phyloP scores from a whole-genome alignment of 495 filamentous ascomycete species.

The Aspergillus wentii region DNA sequence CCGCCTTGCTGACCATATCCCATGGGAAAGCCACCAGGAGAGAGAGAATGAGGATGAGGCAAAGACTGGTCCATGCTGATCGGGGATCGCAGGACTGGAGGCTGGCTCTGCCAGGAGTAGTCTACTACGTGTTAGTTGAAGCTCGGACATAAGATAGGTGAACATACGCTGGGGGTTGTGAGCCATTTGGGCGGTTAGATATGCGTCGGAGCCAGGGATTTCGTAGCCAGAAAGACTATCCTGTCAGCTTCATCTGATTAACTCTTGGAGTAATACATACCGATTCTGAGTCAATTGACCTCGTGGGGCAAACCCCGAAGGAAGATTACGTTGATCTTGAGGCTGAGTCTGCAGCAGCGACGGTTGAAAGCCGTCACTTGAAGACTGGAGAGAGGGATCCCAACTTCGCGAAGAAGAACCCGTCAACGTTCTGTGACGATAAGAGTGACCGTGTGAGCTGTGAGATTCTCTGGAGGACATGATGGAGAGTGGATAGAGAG shows the following conservation, averaged over 20 bases:
- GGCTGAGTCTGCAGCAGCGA: neutral
- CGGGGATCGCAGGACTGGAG: constrained; percentile 14
- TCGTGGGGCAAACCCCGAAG: no score
- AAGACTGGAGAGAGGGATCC: neutral
- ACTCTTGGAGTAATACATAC: no score
- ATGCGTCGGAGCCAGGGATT: no score
- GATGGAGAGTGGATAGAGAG: no score
- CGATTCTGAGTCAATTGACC: no score
- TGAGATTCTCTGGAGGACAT: constrained; percentile 2
- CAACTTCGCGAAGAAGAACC: neutral
- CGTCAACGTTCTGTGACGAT: constrained; percentile 1
- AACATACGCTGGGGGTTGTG: constrained; percentile 20
- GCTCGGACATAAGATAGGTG: neutral
- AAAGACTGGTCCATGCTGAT: constrained; percentile 17
- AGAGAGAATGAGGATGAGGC: constrained; percentile 13
- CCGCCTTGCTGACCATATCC: no score
- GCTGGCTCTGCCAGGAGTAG: constrained; percentile 20
- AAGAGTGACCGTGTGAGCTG: constrained; percentile 1
- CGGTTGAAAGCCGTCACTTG: neutral
- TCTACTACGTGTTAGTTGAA: constrained; percentile 11
- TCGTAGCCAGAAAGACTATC: no score
- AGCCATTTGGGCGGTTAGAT: no score
- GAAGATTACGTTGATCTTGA: no score
- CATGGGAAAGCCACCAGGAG: no score
- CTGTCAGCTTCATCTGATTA: no score